Percentiles rank a stretch among this genome's conserved stretches.
phyloP scores from a whole-genome alignment of 2,329 filamentous ascomycete species.

The Aspergillus pseudoglaucus region DNA sequence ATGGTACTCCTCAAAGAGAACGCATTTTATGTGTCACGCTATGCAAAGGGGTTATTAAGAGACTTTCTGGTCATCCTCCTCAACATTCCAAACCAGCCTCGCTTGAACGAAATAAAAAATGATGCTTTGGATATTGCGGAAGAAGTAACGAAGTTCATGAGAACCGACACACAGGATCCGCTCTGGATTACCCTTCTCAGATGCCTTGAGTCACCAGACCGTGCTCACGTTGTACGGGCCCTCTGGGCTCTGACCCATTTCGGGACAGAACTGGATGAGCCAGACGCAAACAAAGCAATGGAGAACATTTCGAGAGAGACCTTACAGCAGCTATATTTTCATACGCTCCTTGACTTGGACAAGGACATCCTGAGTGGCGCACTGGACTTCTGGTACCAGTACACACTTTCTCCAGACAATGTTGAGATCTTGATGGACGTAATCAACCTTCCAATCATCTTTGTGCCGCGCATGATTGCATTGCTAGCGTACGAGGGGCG shows the following conservation, averaged over 20 bases:
- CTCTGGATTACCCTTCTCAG: constrained; percentile 64
- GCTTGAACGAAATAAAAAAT: constrained; percentile 76
- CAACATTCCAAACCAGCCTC: constrained; percentile 64
- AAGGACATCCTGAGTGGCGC: constrained; percentile 84
- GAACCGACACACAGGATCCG: constrained; percentile 64
- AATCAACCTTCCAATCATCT: constrained; percentile 34
- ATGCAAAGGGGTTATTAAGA: constrained; percentile 58
- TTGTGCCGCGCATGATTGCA: constrained; percentile 72
- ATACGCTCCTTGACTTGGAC: constrained; percentile 53
- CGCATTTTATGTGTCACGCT: constrained; percentile 69
- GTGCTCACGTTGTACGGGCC: constrained; percentile 72
- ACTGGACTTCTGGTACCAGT: constrained; percentile 93
- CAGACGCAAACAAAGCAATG: constrained; percentile 57
- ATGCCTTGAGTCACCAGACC: constrained; percentile 62
- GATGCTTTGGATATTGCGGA: constrained; percentile 88
- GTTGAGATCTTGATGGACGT: constrained; percentile 53
- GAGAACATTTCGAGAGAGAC: constrained; percentile 60
- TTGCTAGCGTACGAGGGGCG: constrained; percentile 70
- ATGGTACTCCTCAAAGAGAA: constrained; percentile 95
- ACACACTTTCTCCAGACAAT: constrained; percentile 78
- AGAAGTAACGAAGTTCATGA: constrained; percentile 76
- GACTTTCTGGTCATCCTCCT: constrained; percentile 79
- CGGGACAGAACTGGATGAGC: constrained; percentile 75
- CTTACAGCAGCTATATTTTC: constrained; percentile 48
- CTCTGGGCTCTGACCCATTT: constrained; percentile 79